Conservation (phyloP, 495 filamentous ascomycete species). For the Terfezia boudieri region DNA sequence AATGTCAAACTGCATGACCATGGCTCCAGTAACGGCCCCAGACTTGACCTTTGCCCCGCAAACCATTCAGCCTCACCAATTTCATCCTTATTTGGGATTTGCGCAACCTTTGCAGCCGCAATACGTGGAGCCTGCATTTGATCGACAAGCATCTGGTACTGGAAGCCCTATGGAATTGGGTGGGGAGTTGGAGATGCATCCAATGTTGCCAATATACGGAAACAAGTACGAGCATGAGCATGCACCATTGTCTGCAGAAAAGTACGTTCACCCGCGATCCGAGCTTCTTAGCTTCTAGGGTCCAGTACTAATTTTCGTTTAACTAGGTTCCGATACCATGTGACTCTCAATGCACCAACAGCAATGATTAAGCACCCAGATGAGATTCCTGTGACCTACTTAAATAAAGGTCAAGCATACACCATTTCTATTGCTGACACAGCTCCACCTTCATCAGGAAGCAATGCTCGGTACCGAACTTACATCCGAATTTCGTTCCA, state of each 20-base stretch:
- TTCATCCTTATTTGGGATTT: slow-evolving; percentile 56
- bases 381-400: slow-evolving; percentile 84
- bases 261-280: slow-evolving; percentile 17
- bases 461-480: slow-evolving; percentile 47
- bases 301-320: slow-evolving; percentile 27
- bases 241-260: slow-evolving; percentile 28
- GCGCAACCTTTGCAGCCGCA: slow-evolving; percentile 29
- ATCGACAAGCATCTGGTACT: slow-evolving; percentile 47
- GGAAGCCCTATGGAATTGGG: slow-evolving; percentile 37
- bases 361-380: slow-evolving; percentile 80
- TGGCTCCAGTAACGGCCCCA: slow-evolving; percentile 30
- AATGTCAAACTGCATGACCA: slow-evolving; percentile 36
- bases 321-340: slow-evolving; percentile 69
- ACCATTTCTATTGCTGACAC: slow-evolving; percentile 59
- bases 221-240: slow-evolving; percentile 29
- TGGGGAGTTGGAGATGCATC: slow-evolving; percentile 55
- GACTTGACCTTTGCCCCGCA: slow-evolving; percentile 31
- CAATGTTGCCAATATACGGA: slow-evolving; percentile 27
- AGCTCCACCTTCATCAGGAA: slow-evolving; percentile 25
- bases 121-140: slow-evolving; percentile 21
- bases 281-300: slow-evolving; percentile 24
- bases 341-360: slow-evolving; percentile 76
- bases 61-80: slow-evolving; percentile 40
- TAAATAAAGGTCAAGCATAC: slow-evolving; percentile 94
- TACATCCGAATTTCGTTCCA: slow-evolving; percentile 85